These are phyloP conservation scores for Xylariomycetidae sp. DNA, from an alignment of 2,329 filamentous ascomycete species.

Conservation along the genomic window DNA sequence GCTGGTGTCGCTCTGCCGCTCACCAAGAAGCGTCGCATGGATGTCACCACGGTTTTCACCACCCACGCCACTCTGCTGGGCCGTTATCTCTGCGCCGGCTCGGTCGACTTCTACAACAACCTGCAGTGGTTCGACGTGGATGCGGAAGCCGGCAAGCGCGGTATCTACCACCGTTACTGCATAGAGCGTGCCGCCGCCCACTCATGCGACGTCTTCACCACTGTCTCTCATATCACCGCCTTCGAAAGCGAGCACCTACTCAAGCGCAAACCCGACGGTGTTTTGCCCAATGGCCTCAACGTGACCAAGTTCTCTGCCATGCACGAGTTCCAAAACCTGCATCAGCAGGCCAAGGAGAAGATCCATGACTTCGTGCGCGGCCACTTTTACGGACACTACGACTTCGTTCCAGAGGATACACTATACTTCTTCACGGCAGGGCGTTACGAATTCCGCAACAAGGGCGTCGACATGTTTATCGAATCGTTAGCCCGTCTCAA, in stretches of 20 bases:
- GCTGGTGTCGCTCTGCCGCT: constrained; percentile 89
- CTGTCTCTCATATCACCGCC: constrained; percentile 95
- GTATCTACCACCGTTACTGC: constrained; percentile 97
- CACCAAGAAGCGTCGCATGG: constrained; percentile 88
- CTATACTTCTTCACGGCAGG: constrained; percentile 97
- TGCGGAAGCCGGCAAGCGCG: constrained; percentile 91
- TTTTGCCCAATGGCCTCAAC: constrained; percentile 92
- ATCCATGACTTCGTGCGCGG: constrained; percentile 97
- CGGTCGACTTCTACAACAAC: constrained; percentile 99
- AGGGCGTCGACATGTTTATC: constrained; percentile 99
- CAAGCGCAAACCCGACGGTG: constrained; percentile 95
- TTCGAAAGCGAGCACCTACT: constrained; percentile 97
- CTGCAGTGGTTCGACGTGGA: constrained; percentile 96
- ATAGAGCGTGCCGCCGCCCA: constrained; percentile 93
- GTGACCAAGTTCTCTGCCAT: constrained; percentile 98
- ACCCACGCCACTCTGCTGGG: constrained; percentile 94
- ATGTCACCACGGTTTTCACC: constrained; percentile 96
- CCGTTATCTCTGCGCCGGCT: constrained; percentile 92
- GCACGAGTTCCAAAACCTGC: constrained; percentile 97
- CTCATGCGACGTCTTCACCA: constrained; percentile 93
- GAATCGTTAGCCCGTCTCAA: constrained; percentile 92
- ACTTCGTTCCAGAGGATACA: constrained; percentile 94
- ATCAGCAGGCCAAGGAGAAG: constrained; percentile 94
- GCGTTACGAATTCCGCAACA: constrained; percentile 96
- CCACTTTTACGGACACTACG: constrained; percentile 97